Evolutionary conservation across 495 filamentous ascomycete species (phyloP), one percentile per base, ranked within the genome.

Genomic region (Arthonia radiata): DNA sequence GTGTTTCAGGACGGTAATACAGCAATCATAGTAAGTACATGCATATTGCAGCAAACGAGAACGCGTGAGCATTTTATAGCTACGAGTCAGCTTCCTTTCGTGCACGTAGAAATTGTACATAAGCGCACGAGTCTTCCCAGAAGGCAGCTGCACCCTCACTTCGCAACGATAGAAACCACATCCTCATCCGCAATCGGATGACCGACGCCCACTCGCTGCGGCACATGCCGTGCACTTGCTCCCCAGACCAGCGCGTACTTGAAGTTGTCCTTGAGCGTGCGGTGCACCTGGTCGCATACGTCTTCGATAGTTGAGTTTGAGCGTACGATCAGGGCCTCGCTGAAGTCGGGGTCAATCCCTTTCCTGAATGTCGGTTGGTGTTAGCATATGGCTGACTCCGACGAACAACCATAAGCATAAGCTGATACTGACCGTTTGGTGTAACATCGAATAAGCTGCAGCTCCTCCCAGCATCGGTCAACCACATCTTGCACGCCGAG

Each of bases 181-280:
- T 99, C 89, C 53, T 93, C 89, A 41, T 99, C 89, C 2, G 71
- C 58, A 31, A 99, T 82, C 22, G 63, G 36, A 62, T 99, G 89
- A 5, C 61, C 56, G 42, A 99, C 48, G 2, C 89, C 89, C 17
- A 93, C 83, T 24, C 89, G 61, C 51, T 99, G 89, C 9, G 89
- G 86, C 9, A 92, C 59, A 60, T 99, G 89, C 37, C 79, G 58
- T 13, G 86, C 86, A 49, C 82, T 93, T 7, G 78, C 79, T 13
- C 89, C 89, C 89, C 89, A 99, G 2, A 99, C 89, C 39, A 94
- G 47, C 1, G 89, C 89, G 53, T 93, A 94, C 54, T 94, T 99
- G 56, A 94, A 99, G 2, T 79, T 91, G 24, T 99, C 89, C 61
- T 93, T 94, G 32, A 99, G 53, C 15, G 72, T 81, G 18, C 89